phyloP scores from a whole-genome alignment of 2,329 filamentous ascomycete genomes.

The Ophiostoma sp. region DNA sequence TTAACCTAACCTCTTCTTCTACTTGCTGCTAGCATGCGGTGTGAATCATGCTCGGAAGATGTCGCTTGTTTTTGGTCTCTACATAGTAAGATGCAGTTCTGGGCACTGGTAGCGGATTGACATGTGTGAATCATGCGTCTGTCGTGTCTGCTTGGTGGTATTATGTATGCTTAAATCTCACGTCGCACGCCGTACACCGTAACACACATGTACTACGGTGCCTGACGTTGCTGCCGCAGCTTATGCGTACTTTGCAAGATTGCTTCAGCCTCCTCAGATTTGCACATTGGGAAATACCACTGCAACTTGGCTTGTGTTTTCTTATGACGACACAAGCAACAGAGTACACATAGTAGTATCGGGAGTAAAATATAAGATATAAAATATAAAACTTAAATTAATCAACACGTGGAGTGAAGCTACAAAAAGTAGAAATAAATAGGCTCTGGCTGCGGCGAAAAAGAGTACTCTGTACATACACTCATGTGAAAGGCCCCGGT shows the following conservation, averaged over 20 bases:
- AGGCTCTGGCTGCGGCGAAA: no score
- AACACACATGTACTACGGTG: not conserved
- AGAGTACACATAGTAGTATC: not conserved
- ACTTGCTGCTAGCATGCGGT: not conserved
- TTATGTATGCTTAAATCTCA: not conserved
- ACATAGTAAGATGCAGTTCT: not conserved
- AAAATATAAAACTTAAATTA: no score
- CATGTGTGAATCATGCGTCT: constrained; percentile 11
- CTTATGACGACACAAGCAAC: not conserved
- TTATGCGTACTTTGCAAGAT: not conserved
- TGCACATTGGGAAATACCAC: not conserved
- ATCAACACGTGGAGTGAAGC: not conserved
- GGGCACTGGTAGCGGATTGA: not conserved
- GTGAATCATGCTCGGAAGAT: constrained; percentile 2
- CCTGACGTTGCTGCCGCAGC: not conserved
- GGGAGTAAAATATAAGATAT: no score
- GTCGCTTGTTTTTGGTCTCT: not conserved
- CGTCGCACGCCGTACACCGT: not conserved
- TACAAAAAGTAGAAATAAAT: not conserved
- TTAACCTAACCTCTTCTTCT: not conserved
- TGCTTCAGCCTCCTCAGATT: not conserved
- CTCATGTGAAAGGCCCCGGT: not conserved
- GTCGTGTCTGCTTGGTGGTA: not conserved
- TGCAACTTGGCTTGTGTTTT: not conserved
- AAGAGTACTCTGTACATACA: not conserved